Base-by-base conservation (phyloP, 805 yeast genomes). In the Candida ascalaphidarum region DNA sequence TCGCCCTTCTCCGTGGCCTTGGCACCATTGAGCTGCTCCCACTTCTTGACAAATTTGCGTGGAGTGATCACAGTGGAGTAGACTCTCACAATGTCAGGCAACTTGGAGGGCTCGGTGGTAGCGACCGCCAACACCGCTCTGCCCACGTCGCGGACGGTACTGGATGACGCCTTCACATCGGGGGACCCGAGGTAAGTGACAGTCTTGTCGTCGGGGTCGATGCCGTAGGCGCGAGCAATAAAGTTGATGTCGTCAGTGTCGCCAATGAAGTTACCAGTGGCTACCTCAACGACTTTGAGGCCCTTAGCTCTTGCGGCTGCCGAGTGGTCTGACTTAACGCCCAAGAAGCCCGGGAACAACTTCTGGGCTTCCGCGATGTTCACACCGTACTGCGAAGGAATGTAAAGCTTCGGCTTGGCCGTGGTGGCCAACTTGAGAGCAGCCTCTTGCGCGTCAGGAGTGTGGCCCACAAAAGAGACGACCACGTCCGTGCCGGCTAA, bases 371-470 rank as follows among this genome's bases (percentile, higher is more conserved):
- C 52, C 3, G 37, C 44, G 11, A 62, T 27, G 30, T 72, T 74
- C 14, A 58, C 40, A 22, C 83, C 85, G 40, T 69, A 77, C 40
- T 74, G 81, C 2, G 78, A 67, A 18, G 81, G 79, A 37, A 74
- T 65, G 52, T 61, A 75, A 19, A 72, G 43, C 43, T 67, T 65
- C 27, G 74, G 71, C 36, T 66, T 64, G 28, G 56, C 59, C 17
- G 43, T 49, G 7, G 46, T 44, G 3, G 65, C 64, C 6, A 67
- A 28, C 14, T 41, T 61, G 26, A 66, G 70, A 19, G 65, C 33
- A n/a, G 52, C 35, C 1, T 39, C 51, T 18, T 51, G 61, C 12
- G 43, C 27, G 11, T 41, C 43, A 6, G 66, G 59, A 17, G 38
- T 39, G 9, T 48, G 33, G n/a, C 58, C 48, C 23, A 58, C 39